Evolutionary conservation across 1,284 basidiomycete species (phyloP), one percentile per base, ranked within the genome.

Genomic region (Apiotrichum akiyoshidainum): DNA sequence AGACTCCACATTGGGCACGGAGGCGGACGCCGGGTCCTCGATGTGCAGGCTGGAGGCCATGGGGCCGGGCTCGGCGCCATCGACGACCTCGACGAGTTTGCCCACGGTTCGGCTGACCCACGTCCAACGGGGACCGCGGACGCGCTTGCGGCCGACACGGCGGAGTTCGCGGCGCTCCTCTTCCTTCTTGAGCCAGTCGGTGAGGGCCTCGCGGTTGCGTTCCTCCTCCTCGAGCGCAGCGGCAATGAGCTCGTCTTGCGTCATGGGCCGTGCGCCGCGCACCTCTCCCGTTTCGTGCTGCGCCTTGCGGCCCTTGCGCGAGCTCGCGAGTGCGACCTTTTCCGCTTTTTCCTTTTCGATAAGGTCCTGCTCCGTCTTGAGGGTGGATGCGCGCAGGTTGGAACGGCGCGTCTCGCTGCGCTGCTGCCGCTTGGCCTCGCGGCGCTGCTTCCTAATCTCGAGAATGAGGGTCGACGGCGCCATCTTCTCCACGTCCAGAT

Each of bases 171-270:
- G 66, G 31, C 78, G 71, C 54, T 80, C 79, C 64, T 82, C 81
- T 57, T 82, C 81, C 46, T 74, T 73, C 55, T 75, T 75, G 58
- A 81, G 64, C 71, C 80, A 82, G 42, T 74, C 72, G 22, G 73
- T 68, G 42, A 82, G 66, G n/a, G 75, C 76, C 59, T 80, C 79
- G 41, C 79, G 76, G 64, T 82, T 82, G 57, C 75, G 68, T 66
- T 82, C 81, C 61, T 82, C 81, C 46, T 78, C 78, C 63, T 81
- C 80, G 48, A 82, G 68, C 5, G 81, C 81, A 46, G 78, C 80
- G 11, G 77, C 80, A 53, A 82, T 81, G 26, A 81, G 68, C 52
- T 80, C 79, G 37, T 77, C 79, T 61, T 82, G 81, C 3, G 80
- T 81, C 68, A 74, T 70, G 2, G 61, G 64, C 13, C 68, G 55